Conservation (phyloP, 345 rosid genomes). For the Syzygium aromaticum region DNA sequence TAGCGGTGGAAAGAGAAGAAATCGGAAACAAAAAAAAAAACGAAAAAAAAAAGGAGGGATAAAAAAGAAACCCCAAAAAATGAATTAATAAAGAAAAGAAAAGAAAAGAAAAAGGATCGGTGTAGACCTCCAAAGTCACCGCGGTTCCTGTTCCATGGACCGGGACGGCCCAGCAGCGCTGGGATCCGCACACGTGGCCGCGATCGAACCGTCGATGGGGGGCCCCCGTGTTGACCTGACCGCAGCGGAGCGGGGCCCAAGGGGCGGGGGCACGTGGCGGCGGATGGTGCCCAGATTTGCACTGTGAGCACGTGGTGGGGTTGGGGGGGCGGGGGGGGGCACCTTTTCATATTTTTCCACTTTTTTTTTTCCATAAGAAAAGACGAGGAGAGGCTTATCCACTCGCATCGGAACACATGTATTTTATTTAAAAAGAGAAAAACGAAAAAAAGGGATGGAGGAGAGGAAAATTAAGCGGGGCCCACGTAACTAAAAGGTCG, state of each 20-base stretch:
- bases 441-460: fast-evolving
- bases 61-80: neutral
- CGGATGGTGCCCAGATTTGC: neutral
- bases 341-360: neutral
- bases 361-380: neutral
- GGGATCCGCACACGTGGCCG: neutral
- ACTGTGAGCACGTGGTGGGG: neutral
- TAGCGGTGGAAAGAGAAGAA: neutral
- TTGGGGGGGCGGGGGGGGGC: neutral
- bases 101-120: neutral
- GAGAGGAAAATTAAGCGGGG: neutral
- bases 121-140: neutral
- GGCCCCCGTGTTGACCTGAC: neutral
- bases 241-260: neutral
- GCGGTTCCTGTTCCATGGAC: neutral
- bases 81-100: neutral
- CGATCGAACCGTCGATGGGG: neutral
- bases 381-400: neutral
- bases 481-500: neutral
- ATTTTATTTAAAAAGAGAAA: neutral
- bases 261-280: neutral
- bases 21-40: neutral
- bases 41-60: too few relatives aligned
- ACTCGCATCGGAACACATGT: neutral
- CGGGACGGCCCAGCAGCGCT: neutral